Evolutionary conservation across 2,329 filamentous ascomycete genomes (phyloP).

Genomic region (Aspergillus unguis): DNA sequence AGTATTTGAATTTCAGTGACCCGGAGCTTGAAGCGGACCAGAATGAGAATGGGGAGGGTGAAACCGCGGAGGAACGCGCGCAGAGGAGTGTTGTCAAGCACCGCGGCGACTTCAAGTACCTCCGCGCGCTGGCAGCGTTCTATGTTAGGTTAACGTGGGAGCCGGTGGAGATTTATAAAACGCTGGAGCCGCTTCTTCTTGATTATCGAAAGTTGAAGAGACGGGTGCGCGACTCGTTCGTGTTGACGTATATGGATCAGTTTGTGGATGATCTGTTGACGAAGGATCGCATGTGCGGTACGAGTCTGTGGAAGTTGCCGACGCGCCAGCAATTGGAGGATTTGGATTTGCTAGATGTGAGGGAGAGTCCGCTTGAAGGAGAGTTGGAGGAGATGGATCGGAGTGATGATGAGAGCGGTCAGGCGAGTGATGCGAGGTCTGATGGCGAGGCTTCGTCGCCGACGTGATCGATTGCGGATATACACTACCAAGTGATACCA

Average conservation of each 20-base stretch:
- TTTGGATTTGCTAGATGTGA: constrained; percentile 77
- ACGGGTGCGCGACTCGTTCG: constrained; percentile 69
- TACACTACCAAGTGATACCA: no score
- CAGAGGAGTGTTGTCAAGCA: constrained; percentile 32
- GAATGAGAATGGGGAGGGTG: constrained; percentile 23
- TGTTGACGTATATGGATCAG: constrained; percentile 78
- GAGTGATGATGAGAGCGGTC: constrained; percentile 25
- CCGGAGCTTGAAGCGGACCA: constrained; percentile 55
- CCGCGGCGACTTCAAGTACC: constrained; percentile 63
- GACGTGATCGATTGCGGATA: no score
- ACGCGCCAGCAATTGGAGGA: constrained; percentile 81
- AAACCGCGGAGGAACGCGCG: constrained; percentile 19
- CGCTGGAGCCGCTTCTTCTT: constrained; percentile 76
- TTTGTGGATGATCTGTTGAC: constrained; percentile 90
- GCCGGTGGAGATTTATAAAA: constrained; percentile 73
- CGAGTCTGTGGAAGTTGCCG: constrained; percentile 88
- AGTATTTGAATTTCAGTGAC: constrained; percentile 74
- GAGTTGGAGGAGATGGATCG: constrained; percentile 47
- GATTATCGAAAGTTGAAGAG: constrained; percentile 82
- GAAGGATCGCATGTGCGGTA: constrained; percentile 87
- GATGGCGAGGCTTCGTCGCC: constrained; percentile 20
- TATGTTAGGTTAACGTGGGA: constrained; percentile 87
- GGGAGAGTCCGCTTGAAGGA: constrained; percentile 78
- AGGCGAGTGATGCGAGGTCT: constrained; percentile 23
- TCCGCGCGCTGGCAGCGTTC: constrained; percentile 84